phyloP scores from a whole-genome alignment of 192 early-diverging fungal genomes.

The Coemansia sp. region DNA sequence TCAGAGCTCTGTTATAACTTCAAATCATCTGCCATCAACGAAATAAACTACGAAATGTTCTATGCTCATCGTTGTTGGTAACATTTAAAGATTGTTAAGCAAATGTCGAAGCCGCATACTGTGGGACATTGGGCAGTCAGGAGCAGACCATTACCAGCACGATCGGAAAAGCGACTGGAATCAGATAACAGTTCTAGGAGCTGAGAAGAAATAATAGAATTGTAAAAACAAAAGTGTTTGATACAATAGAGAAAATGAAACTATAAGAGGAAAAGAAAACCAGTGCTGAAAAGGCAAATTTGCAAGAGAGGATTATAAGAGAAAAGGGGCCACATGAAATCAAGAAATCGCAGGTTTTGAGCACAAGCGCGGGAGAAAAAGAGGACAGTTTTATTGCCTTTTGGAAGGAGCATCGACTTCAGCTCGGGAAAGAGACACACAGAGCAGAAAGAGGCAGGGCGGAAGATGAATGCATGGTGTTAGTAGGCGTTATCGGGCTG shows the following conservation, averaged over 20 bases:
- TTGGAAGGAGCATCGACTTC: not conserved
- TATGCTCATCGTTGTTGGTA: too few species aligned
- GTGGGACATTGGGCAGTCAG: too few species aligned
- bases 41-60: too few species aligned
- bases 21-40: too few species aligned
- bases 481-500: not conserved
- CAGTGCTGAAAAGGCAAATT: slow-evolving; percentile 47
- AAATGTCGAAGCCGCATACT: too few species aligned
- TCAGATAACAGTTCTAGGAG: too few species aligned
- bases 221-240: not conserved
- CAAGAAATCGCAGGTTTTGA: not conserved
- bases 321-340: not conserved
- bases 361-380: not conserved
- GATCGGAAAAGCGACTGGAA: too few species aligned
- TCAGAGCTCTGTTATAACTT: too few species aligned
- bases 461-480: not conserved
- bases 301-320: not conserved
- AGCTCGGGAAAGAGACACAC: not conserved
- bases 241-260: slow-evolving; percentile 6
- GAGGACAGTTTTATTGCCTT: not conserved
- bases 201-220: not conserved
- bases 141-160: too few species aligned
- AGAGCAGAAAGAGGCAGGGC: too few species aligned
- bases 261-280: slow-evolving; percentile 3
- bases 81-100: too few species aligned